phyloP scores from a whole-genome alignment of 257 asterid genomes.

The Nicotiana noctiflora region DNA sequence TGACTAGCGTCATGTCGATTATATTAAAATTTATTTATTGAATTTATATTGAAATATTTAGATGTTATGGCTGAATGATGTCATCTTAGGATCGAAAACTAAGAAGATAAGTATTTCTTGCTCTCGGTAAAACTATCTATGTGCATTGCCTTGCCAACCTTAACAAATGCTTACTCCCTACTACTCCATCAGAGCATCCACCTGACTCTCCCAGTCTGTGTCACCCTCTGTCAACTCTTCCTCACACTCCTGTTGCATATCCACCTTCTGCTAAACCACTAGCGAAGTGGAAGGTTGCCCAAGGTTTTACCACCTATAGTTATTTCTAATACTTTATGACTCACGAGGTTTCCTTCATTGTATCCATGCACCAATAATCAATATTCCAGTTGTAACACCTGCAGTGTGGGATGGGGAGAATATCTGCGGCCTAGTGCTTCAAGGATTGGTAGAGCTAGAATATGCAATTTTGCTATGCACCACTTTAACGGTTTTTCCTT shows the following conservation, averaged over 20 bases:
- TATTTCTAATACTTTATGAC: not conserved
- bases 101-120: not conserved
- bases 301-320: not conserved
- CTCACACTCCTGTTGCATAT: not conserved
- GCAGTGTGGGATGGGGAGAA: not conserved
- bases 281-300: not conserved
- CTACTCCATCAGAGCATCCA: not conserved
- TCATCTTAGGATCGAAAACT: not conserved
- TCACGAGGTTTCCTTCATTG: too few relatives aligned
- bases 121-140: not conserved
- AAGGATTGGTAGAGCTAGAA: not conserved
- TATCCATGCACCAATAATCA: not conserved
- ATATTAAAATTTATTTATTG: not conserved
- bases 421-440: not conserved
- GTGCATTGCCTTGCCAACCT: not conserved
- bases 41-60: not conserved
- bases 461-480: not conserved
- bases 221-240: not conserved
- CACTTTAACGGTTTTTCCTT: not conserved
- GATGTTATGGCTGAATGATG: not conserved
- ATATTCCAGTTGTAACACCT: not conserved
- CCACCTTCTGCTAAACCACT: not conserved
- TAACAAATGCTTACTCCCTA: not conserved
- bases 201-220: not conserved
- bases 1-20: not conserved